Conservation (phyloP, 257 asterid species). For the Petunia secreta region DNA sequence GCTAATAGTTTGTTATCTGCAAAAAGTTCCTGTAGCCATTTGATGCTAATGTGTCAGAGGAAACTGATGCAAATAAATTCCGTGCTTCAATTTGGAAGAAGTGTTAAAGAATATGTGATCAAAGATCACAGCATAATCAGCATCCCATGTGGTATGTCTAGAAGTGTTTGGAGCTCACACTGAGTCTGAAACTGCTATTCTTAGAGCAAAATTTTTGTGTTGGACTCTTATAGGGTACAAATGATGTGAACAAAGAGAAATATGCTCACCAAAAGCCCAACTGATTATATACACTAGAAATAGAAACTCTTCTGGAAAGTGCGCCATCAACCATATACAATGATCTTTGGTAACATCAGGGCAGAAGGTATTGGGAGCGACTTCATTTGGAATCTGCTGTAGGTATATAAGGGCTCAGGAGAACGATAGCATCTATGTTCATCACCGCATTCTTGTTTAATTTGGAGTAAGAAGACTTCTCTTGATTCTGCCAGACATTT, state of each 20-base stretch:
- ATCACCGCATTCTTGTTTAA: not conserved
- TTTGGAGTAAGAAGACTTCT: not conserved
- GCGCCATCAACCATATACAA: not conserved
- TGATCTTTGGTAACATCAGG: not conserved
- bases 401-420: not conserved
- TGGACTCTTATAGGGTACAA: too few relatives aligned
- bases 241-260: too few relatives aligned
- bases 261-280: too few relatives aligned
- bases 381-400: not conserved
- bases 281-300: not conserved
- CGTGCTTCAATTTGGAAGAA: not conserved
- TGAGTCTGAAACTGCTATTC: too few relatives aligned
- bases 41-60: not conserved
- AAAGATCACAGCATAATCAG: too few relatives aligned
- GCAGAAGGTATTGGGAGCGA: slow-evolving; percentile 11
- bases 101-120: not conserved
- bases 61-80: not conserved
- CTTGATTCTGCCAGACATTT: not conserved
- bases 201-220: too few relatives aligned
- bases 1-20: not conserved
- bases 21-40: not conserved
- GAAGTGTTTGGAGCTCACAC: too few relatives aligned
- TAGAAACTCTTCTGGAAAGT: not conserved
- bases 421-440: not conserved
- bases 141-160: too few relatives aligned